Evolutionary conservation across 768 basidiomycete genomes (phyloP).

Genomic region (Leucogyrophana mollusca): DNA sequence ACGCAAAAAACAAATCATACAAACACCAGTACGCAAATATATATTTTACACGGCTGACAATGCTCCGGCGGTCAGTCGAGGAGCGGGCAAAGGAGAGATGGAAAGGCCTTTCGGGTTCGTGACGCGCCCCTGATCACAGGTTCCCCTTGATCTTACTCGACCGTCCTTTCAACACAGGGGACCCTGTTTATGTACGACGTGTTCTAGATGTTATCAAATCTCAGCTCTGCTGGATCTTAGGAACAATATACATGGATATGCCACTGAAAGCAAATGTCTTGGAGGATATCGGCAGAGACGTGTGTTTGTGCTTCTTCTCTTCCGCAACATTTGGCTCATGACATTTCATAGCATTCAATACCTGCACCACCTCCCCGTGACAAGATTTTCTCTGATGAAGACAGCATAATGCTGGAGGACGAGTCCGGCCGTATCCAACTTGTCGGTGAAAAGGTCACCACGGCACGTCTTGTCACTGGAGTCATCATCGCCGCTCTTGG

Average conservation of each 20-base stretch:
- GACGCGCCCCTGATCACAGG: neutral
- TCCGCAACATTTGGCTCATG: slow-evolving; percentile 5
- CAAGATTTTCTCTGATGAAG: slow-evolving; percentile 77
- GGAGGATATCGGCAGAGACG: slow-evolving; percentile 91
- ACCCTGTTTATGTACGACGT: slow-evolving; percentile 69
- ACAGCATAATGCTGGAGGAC: slow-evolving; percentile 90
- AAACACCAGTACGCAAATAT: slow-evolving; percentile 73
- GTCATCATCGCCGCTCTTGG: slow-evolving; percentile 89
- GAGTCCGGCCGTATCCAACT: slow-evolving; percentile 91
- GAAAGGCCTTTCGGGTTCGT: slow-evolving; percentile 43
- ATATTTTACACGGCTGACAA: slow-evolving; percentile 59
- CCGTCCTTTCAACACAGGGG: slow-evolving; percentile 40
- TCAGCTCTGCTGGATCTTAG: slow-evolving; percentile 85
- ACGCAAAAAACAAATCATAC: slow-evolving; percentile 48
- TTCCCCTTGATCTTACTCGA: neutral
- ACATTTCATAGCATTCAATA: slow-evolving; percentile 70
- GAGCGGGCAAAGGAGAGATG: slow-evolving; percentile 50
- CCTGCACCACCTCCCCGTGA: slow-evolving; percentile 74
- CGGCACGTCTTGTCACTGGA: slow-evolving; percentile 79
- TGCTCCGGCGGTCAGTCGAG: slow-evolving; percentile 47
- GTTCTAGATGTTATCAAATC: slow-evolving; percentile 88
- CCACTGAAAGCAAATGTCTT: slow-evolving; percentile 98
- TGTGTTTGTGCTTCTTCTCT: slow-evolving; percentile 39
- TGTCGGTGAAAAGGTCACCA: slow-evolving; percentile 69
- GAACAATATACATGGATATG: slow-evolving; percentile 99